A percentile compares a stretch with the other conserved stretches of the same genome.
Conservation (phyloP, 805 yeast genomes). For the Nakazawaea wyomingensis region DNA sequence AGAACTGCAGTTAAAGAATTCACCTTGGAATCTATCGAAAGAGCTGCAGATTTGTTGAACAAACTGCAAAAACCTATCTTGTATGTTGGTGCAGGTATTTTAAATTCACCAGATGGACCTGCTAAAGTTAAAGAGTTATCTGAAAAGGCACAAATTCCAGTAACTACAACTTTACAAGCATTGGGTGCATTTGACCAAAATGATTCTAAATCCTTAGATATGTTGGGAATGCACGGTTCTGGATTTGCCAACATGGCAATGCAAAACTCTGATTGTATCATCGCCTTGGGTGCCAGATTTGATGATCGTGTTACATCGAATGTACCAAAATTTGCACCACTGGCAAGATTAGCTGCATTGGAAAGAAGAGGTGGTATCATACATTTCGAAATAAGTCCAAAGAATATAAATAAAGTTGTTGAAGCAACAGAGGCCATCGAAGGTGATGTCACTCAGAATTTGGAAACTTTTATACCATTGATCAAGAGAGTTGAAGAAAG, state of each 20-base stretch:
- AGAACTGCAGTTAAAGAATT: slow-evolving; percentile 66
- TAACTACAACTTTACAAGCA: slow-evolving; percentile 91
- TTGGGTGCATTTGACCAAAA: slow-evolving; percentile 92
- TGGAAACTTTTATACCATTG: slow-evolving; percentile 67
- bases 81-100: slow-evolving; percentile 89
- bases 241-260: slow-evolving; percentile 94
- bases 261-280: slow-evolving; percentile 87
- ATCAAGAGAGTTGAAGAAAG: slow-evolving; percentile 58
- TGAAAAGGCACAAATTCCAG: slow-evolving; percentile 90
- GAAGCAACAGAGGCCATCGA: slow-evolving; percentile 95
- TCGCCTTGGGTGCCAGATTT: slow-evolving; percentile 95
- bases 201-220: slow-evolving; percentile 85
- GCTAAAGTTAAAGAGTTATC: slow-evolving; percentile 72
- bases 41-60: slow-evolving; percentile 76
- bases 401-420: slow-evolving; percentile 96
- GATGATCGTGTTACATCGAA: slow-evolving; percentile 97
- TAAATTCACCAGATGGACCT: slow-evolving; percentile 80
- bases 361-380: slow-evolving; percentile 92
- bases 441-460: slow-evolving; percentile 86
- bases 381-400: slow-evolving; percentile 94
- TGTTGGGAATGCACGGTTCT: slow-evolving; percentile 98
- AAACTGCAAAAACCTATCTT: slow-evolving; percentile 82
- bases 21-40: slow-evolving; percentile 65
- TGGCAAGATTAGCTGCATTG: slow-evolving; percentile 80
- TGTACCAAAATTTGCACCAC: slow-evolving; percentile 87